Conservation (phyloP, 2,329 filamentous ascomycete genomes). For the Epicoccum sorghinum region DNA sequence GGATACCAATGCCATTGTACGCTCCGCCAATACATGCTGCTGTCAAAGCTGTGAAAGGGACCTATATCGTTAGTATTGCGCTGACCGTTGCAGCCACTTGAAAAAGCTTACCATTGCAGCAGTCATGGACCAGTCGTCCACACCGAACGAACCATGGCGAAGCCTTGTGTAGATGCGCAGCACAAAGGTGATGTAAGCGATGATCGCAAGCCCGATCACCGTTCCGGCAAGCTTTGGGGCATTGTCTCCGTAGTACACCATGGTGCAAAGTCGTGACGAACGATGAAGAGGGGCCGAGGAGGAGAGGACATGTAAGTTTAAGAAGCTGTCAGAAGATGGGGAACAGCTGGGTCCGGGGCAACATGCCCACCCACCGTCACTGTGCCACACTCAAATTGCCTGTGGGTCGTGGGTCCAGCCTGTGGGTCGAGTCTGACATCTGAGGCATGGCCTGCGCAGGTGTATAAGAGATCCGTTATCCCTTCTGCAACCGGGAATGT, state of each 20-base stretch:
- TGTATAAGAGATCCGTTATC: not conserved
- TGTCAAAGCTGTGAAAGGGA: conserved; percentile 8
- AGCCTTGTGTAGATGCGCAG: conserved; percentile 28
- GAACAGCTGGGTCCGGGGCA: not conserved
- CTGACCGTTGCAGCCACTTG: not conserved
- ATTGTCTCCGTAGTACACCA: conserved; percentile 13
- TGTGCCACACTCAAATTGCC: conserved; percentile 6
- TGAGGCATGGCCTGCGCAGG: conserved; percentile 1
- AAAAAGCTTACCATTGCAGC: not conserved
- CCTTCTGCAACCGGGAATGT: not conserved
- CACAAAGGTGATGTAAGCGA: conserved; percentile 23
- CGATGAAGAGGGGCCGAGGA: not conserved
- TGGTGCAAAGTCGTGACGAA: not conserved
- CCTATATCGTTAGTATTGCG: conserved; percentile 1
- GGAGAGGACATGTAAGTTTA: not conserved
- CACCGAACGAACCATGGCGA: conserved; percentile 29
- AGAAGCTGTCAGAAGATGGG: not conserved
- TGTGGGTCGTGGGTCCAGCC: not conserved
- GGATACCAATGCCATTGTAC: conserved; percentile 6
- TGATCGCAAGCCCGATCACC: conserved; percentile 20
- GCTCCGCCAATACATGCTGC: conserved; percentile 16
- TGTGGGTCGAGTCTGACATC: conserved; percentile 3
- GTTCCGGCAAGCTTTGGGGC: conserved; percentile 24
- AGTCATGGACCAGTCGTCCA: conserved; percentile 41
- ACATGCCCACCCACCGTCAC: not conserved